Evolutionary conservation across 768 basidiomycete genomes (phyloP).

Genomic region (Gloeopeniophorella convolvens): DNA sequence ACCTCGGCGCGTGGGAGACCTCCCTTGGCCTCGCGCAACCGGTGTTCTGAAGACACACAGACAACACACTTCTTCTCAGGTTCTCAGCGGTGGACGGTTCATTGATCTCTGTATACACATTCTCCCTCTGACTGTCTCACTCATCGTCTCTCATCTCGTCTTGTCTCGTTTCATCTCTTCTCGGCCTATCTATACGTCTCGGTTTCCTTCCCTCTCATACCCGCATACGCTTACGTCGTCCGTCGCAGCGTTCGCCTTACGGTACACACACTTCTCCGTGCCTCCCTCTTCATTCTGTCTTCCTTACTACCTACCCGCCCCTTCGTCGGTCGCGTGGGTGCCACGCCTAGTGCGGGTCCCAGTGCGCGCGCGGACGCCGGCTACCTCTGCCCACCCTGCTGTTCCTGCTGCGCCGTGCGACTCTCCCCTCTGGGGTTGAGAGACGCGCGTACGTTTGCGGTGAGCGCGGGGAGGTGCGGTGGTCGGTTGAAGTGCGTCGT

Average conservation of each 20-base stretch:
- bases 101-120: conserved; percentile 13
- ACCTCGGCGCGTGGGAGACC: conserved; percentile 22
- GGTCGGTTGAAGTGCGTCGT: conserved; percentile 7
- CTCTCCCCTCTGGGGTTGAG: conserved; percentile 48
- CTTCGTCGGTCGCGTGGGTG: not conserved
- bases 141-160: conserved; percentile 12
- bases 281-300: not conserved
- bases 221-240: conserved; percentile 5
- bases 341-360: not conserved
- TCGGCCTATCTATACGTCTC: conserved; percentile 9
- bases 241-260: not conserved
- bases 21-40: conserved; percentile 18
- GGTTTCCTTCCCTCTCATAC: conserved; percentile 16
- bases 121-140: conserved; percentile 15
- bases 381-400: conserved; percentile 28
- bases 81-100: not conserved
- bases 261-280: conserved; percentile 1
- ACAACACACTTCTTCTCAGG: not conserved
- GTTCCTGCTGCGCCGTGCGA: conserved; percentile 27
- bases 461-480: conserved; percentile 39
- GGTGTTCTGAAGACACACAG: conserved; percentile 26
- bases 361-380: not conserved
- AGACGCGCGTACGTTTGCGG: conserved; percentile 32
- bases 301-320: not conserved
- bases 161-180: conserved; percentile 8